Evolutionary conservation across 75 land plant genomes (phyloP).

Genomic region (Sequoia sempervirens): DNA sequence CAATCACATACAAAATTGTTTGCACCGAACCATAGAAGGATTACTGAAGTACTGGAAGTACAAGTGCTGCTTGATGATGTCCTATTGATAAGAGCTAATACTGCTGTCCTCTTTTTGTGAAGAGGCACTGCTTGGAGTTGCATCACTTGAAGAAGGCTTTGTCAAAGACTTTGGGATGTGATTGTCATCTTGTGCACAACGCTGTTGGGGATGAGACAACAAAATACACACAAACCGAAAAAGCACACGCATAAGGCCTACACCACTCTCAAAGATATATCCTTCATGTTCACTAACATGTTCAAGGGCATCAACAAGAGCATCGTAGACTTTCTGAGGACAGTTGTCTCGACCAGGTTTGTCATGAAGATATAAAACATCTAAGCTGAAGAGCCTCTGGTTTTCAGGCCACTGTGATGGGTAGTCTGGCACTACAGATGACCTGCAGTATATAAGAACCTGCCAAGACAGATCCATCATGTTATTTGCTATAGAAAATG

Average conservation of each 20-base stretch:
- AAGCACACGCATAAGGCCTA: conserved; percentile 64
- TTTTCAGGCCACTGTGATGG: conserved; percentile 45
- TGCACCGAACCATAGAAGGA: neutral
- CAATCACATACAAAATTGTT: neutral
- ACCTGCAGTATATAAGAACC: conserved; percentile 89
- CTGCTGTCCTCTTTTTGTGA: conserved; percentile 5
- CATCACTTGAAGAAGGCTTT: conserved; percentile 10
- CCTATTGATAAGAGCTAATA: conserved; percentile 2
- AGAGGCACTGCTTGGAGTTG: neutral
- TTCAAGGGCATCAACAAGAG: conserved; percentile 83
- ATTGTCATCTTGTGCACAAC: conserved; percentile 71
- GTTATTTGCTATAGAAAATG: conserved; percentile 3
- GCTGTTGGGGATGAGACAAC: conserved; percentile 81
- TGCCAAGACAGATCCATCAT: conserved; percentile 14
- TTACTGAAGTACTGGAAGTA: neutral
- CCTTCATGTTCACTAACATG: conserved; percentile 78
- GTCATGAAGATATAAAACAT: conserved; percentile 90
- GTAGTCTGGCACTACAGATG: conserved; percentile 48
- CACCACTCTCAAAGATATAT: conserved; percentile 85
- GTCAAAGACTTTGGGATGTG: conserved; percentile 62
- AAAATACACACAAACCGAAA: conserved; percentile 66
- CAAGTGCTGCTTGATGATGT: neutral
- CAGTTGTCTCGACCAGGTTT: conserved; percentile 84
- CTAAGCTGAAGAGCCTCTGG: conserved; percentile 64
- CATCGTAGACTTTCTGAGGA: conserved; percentile 90